These are phyloP conservation scores for Elongisporangium undulatum DNA, from an alignment of 352 stramenopile genomes.

Conservation along the genomic window DNA sequence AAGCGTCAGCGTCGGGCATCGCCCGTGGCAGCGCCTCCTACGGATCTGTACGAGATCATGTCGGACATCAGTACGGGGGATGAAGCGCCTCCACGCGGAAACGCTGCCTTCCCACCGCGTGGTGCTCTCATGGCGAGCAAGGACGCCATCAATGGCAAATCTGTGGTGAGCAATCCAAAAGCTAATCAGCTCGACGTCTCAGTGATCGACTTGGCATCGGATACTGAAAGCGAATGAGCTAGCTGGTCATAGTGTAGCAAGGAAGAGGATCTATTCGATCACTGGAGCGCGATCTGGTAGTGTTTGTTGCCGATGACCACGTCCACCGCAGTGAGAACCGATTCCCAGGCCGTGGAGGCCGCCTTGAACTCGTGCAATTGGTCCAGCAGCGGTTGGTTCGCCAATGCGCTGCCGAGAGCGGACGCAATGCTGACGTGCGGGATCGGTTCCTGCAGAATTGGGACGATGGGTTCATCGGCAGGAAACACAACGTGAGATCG, in stretches of 20 bases:
- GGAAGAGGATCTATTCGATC: constrained; percentile 8
- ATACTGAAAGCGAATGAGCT: constrained; percentile 39
- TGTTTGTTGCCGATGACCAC: constrained; percentile 83
- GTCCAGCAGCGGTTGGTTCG: constrained; percentile 25
- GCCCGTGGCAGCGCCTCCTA: background rate
- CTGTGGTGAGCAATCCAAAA: background rate
- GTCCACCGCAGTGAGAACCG: constrained; percentile 38
- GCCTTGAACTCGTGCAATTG: constrained; percentile 21
- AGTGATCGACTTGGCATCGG: constrained; percentile 47
- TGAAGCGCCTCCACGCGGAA: background rate
- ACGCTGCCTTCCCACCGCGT: background rate
- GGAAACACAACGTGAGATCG: constrained; percentile 30
- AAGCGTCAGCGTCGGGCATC: background rate
- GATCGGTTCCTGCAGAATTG: constrained; percentile 54
- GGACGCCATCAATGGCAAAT: background rate
- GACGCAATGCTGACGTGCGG: constrained; percentile 80
- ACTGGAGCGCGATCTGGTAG: constrained; percentile 61
- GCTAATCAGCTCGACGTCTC: background rate
- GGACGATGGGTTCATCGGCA: constrained; percentile 22
- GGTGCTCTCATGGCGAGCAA: background rate
- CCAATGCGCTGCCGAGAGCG: constrained; percentile 42
- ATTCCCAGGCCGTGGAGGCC: constrained; percentile 9
- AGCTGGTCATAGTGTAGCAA: background rate
- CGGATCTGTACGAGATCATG: background rate
- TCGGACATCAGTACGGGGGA: background rate